Percentiles rank a stretch among this genome's conserved stretches.
phyloP scores from a whole-genome alignment of 1,284 basidiomycete species.

The Fomitiporia mediterranea region DNA sequence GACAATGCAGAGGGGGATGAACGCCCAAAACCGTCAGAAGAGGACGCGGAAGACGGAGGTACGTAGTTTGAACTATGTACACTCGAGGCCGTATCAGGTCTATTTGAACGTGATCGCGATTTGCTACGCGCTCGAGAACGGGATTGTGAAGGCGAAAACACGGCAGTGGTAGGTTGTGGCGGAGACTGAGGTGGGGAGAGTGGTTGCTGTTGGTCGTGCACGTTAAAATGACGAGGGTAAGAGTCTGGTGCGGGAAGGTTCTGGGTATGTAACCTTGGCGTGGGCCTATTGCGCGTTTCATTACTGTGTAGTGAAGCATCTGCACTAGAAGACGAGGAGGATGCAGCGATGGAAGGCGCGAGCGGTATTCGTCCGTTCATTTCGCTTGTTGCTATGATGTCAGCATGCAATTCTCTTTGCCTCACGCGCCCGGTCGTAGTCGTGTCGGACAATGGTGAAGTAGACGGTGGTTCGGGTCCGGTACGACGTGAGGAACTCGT shows the following conservation, averaged over 20 bases:
- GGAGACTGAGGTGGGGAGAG: conserved; percentile 16
- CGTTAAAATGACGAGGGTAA: not conserved
- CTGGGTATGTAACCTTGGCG: conserved; percentile 5
- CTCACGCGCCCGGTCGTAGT: not conserved
- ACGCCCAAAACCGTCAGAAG: conserved; percentile 3
- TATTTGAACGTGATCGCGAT: conserved; percentile 4
- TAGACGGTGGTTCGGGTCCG: not conserved
- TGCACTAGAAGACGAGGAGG: conserved; percentile 5
- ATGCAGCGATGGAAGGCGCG: not conserved
- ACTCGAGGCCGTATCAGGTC: conserved; percentile 5
- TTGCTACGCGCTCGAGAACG: conserved; percentile 2
- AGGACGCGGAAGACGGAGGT: conserved; percentile 17
- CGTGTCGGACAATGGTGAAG: not conserved
- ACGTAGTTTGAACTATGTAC: conserved; percentile 5
- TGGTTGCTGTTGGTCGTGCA: not conserved
- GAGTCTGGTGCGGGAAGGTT: not conserved
- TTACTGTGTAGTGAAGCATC: not conserved
- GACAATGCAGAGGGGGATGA: conserved; percentile 7
- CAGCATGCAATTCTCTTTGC: not conserved
- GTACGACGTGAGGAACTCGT: not conserved
- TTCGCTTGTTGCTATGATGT: not conserved
- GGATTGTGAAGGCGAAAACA: not conserved
- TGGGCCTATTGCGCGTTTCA: not conserved
- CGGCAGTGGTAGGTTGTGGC: conserved; percentile 5
- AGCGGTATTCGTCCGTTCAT: not conserved